phyloP scores from a whole-genome alignment of 805 yeast genomes.

The Yamadazyma philogaea region DNA sequence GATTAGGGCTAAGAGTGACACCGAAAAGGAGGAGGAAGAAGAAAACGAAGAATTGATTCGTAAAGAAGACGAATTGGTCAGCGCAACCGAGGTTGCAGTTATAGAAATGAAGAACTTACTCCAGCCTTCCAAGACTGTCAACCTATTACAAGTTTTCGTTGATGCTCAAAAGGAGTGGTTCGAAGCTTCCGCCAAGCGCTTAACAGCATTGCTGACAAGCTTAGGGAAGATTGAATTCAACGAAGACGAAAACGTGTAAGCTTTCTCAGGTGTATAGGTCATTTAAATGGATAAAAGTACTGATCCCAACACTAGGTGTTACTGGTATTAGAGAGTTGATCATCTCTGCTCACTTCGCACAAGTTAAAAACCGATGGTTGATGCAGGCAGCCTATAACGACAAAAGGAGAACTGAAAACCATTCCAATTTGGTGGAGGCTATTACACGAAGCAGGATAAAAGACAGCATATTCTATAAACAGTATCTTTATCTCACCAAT shows the following conservation, averaged over 20 bases:
- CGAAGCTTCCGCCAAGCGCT: conserved; percentile 34
- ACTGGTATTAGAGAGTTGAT: too few species aligned
- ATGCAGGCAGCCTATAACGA: conserved; percentile 19
- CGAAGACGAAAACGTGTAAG: conserved; percentile 26
- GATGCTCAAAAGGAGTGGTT: conserved; percentile 63
- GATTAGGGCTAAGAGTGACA: conserved; percentile 48
- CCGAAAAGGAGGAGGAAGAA: conserved; percentile 40
- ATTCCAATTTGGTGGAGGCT: conserved; percentile 39
- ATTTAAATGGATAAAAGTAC: too few species aligned
- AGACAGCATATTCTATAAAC: conserved; percentile 43
- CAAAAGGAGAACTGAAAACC: conserved; percentile 24
- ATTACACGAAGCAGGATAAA: conserved; percentile 41
- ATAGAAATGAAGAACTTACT: conserved; percentile 71
- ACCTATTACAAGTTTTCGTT: conserved; percentile 62
- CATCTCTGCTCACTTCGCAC: too few species aligned
- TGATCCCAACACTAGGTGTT: background rate
- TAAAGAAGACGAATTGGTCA: conserved; percentile 75
- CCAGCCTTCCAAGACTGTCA: conserved; percentile 61
- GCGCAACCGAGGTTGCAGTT: conserved; percentile 77
- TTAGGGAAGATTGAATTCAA: conserved; percentile 33
- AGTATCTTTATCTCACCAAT: conserved; percentile 37
- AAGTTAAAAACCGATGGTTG: background rate
- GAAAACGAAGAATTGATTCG: conserved; percentile 52
- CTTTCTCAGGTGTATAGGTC: background rate
- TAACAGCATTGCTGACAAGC: conserved; percentile 26